These are phyloP conservation scores for Pseudocercospora macadamiae DNA, from an alignment of 2,329 filamentous ascomycete species.

Conservation along the genomic window DNA sequence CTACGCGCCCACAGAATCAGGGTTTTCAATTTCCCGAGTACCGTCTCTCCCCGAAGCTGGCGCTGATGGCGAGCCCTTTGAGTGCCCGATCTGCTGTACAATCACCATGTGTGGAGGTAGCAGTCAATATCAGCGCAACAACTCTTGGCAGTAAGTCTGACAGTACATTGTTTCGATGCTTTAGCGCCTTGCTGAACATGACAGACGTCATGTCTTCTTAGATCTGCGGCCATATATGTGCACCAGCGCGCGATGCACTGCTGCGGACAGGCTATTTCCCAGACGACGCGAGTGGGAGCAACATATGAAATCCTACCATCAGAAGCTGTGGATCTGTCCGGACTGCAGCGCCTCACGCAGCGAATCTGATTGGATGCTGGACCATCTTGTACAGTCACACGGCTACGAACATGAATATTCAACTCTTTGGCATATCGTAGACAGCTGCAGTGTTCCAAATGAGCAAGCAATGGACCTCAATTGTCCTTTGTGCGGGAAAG, in stretches of 20 bases:
- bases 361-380: too few species aligned
- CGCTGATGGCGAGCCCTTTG: not conserved
- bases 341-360: too few species aligned
- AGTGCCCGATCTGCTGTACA: slow-evolving; percentile 12
- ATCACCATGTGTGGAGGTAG: not conserved
- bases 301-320: too few species aligned
- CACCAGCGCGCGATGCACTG: too few species aligned
- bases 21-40: not conserved
- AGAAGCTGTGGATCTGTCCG: too few species aligned
- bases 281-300: too few species aligned
- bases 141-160: not conserved
- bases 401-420: too few species aligned
- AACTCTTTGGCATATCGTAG: not conserved
- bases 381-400: not conserved
- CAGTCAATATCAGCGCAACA: not conserved
- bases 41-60: slow-evolving; percentile 8
- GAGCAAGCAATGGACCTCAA: not conserved
- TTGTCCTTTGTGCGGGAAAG: not conserved
- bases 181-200: not conserved
- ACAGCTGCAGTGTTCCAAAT: not conserved
- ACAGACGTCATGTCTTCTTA: too few species aligned
- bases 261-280: too few species aligned
- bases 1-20: not conserved
- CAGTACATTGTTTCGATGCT: slow-evolving; percentile 5
- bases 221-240: too few species aligned